A percentile compares a stretch with the other conserved stretches of the same genome.
These are phyloP conservation scores for Cystobasidiopsis lactophilus DNA, from an alignment of 768 basidiomycete species.

Conservation along the genomic window DNA sequence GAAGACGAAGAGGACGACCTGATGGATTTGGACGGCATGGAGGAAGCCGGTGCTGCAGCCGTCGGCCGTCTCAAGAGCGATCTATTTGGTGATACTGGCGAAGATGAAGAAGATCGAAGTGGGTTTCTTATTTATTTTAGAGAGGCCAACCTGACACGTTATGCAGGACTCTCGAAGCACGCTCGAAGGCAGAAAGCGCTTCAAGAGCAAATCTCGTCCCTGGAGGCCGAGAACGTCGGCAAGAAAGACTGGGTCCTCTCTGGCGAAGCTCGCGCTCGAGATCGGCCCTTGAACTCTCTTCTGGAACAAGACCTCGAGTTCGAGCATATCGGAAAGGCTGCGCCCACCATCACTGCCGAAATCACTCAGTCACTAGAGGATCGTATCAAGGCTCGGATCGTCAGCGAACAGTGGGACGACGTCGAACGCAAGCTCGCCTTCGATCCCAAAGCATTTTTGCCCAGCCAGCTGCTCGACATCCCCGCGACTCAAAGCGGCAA, in stretches of 20 bases:
- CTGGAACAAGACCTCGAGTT: constrained; percentile 89
- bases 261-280: constrained; percentile 64
- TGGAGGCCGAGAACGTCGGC: constrained; percentile 71
- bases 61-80: constrained; percentile 55
- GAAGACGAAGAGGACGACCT: constrained; percentile 20
- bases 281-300: constrained; percentile 72
- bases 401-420: constrained; percentile 69
- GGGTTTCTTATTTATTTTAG: neutral
- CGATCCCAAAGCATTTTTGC: constrained; percentile 72
- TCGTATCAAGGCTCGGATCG: constrained; percentile 66
- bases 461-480: constrained; percentile 68
- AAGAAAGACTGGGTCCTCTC: constrained; percentile 79
- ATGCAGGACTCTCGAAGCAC: constrained; percentile 46
- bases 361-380: constrained; percentile 61
- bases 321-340: constrained; percentile 65
- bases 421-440: constrained; percentile 58
- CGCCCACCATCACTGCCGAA: constrained; percentile 77
- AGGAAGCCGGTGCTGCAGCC: constrained; percentile 26
- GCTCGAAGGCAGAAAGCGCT: constrained; percentile 56
- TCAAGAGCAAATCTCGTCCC: constrained; percentile 48
- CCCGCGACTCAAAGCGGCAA: constrained; percentile 70
- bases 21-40: constrained; percentile 9
- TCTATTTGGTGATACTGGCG: constrained; percentile 55
- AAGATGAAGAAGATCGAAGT: constrained; percentile 25
- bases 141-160: neutral